phyloP scores from a whole-genome alignment of 225 moss, liverwort and hornwort species.

The Ulota crispa region DNA sequence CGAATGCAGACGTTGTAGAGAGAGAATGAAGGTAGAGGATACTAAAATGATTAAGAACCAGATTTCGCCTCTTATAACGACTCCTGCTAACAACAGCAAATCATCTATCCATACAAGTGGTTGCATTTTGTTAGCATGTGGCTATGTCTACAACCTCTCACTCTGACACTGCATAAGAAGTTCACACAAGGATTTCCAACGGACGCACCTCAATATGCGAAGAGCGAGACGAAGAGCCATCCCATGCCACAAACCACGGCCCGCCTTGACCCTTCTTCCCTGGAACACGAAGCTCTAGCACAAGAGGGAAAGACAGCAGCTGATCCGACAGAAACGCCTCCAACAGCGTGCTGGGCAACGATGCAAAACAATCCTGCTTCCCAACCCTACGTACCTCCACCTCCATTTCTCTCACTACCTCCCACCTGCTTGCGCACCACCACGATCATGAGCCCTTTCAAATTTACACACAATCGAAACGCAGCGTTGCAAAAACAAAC shows the following conservation, averaged over 20 bases:
- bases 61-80: not conserved
- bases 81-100: not conserved
- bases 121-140: not conserved
- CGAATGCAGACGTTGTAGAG: not conserved
- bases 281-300: conserved; percentile 74
- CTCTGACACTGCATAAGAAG: not conserved
- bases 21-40: not conserved
- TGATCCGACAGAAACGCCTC: conserved; percentile 69
- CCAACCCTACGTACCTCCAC: conserved; percentile 81
- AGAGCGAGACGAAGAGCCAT: conserved; percentile 83
- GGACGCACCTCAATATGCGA: conserved; percentile 67
- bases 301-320: conserved; percentile 73
- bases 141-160: not conserved
- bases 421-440: not conserved
- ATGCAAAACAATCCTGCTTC: conserved; percentile 82
- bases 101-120: not conserved
- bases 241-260: conserved; percentile 86
- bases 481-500: not conserved
- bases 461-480: not conserved
- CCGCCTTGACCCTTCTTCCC: conserved; percentile 40
- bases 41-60: not conserved
- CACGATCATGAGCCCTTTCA: not conserved
- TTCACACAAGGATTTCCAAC: not conserved
- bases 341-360: conserved; percentile 70
- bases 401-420: conserved; percentile 58